Base-by-base conservation (phyloP, 345 rosid genomes). In the Hypericum androsaemum region DNA sequence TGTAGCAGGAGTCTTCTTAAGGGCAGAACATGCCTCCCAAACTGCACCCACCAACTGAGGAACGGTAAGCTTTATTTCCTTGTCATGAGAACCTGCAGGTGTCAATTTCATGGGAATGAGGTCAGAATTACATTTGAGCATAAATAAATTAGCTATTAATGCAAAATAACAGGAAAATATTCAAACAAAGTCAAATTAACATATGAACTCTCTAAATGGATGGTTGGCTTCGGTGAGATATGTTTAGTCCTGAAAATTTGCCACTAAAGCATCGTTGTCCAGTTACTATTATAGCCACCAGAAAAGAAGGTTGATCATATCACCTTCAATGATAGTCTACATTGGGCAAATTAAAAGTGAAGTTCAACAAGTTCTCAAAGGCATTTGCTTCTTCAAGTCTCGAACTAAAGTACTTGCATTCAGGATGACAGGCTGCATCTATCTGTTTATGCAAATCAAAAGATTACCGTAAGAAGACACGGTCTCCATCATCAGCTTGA, bases 11-110 rank as follows among this genome's bases (percentile, higher is more conserved):
- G 77, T 70, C 76, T 87, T 92, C 77, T 87, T 81, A 43, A 90
- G 82, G 64, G 83, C 66, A 44, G 83, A 62, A 43, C 98, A 92
- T 6, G 89, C 79, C 57, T 84, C 95, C 98, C 98, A 87, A 13
- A 92, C 88, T 12, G 77, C 71, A 56, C 98, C 96, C 37, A 77
- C 87, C 6, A 79, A 72, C 69, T 71, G 84, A 0, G 88, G 86
- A 17, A 84, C 78, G 0, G 69, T 39, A 0, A 63, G 65, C 66
- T 66, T 72, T 48, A 63, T 60, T 51, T 69, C 80, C 55, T 78
- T 72, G 36, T 72, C 67, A 49, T 52, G 37, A 36, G 87, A 68
- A 67, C 85, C 94, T 81, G 83, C 69, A 42, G 46, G 28, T 11
- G 46, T 40, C 41, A 14, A 59, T 36, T 10, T 41, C 13, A 12